A percentile compares a stretch with the other conserved stretches of the same genome.
These are phyloP conservation scores for Nyctanthes arbortristis DNA, from an alignment of 257 asterid species.

Conservation along the genomic window DNA sequence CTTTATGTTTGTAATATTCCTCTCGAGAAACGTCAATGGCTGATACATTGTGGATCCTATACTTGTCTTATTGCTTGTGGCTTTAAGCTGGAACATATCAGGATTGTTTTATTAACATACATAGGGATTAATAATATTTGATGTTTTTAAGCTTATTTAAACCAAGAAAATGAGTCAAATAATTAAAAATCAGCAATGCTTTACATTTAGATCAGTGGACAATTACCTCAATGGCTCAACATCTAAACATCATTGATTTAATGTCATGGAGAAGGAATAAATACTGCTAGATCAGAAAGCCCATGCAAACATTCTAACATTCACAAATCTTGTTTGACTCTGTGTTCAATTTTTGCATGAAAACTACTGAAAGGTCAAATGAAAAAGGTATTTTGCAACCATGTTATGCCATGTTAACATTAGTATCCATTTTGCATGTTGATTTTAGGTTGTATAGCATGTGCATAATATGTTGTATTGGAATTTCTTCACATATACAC, in stretches of 20 bases:
- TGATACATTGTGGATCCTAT: neutral
- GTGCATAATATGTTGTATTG: no score
- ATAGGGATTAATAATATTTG: neutral
- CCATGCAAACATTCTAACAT: no score
- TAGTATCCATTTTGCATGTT: neutral
- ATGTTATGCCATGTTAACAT: neutral
- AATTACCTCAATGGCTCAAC: neutral
- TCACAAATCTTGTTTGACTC: neutral
- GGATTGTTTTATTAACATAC: neutral
- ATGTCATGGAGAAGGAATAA: neutral
- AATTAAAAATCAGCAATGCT: neutral
- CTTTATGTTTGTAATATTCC: neutral
- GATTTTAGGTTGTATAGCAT: no score
- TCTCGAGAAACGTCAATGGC: neutral
- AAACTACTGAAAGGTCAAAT: neutral
- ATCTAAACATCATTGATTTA: neutral
- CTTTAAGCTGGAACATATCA: neutral
- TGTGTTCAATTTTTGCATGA: neutral
- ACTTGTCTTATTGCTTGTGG: neutral
- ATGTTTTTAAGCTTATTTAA: neutral
- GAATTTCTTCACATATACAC: no score
- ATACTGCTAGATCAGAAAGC: neutral
- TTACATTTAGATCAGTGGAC: neutral
- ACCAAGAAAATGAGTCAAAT: neutral
- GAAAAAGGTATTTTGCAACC: neutral